A percentile compares a stretch with the other conserved stretches of the same genome.
These are phyloP conservation scores for Aureobasidium sp. DNA, from an alignment of 2,329 filamentous ascomycete species.

Conservation along the genomic window DNA sequence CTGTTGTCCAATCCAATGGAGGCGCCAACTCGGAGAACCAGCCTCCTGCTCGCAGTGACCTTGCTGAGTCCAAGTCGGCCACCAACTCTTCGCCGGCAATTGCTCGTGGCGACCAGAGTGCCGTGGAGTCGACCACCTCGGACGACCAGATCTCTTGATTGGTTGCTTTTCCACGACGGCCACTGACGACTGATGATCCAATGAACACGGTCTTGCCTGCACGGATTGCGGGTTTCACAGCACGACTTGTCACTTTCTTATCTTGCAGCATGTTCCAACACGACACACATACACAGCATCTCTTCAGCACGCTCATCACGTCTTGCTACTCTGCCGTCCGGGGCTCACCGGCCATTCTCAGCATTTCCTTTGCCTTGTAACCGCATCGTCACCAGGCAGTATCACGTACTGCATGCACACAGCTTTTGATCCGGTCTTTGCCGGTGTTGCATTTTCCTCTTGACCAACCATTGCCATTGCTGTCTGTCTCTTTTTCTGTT, in stretches of 20 bases:
- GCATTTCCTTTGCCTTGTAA: conserved; percentile 1
- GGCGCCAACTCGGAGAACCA: conserved; percentile 15
- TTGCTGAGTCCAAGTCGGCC: conserved; percentile 10
- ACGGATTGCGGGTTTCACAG: neutral
- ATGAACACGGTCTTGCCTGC: neutral
- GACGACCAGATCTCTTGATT: conserved; percentile 2
- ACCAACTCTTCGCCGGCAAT: conserved; percentile 14
- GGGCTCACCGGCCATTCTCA: neutral
- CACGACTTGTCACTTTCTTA: conserved; percentile 5
- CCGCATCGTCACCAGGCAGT: neutral
- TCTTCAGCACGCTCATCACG: conserved; percentile 1
- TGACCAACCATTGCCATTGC: conserved; percentile 7
- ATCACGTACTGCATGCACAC: conserved; percentile 4
- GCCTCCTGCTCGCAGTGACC: conserved; percentile 13
- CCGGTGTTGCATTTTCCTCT: neutral
- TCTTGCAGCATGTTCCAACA: conserved; percentile 6
- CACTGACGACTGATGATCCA: conserved; percentile 6
- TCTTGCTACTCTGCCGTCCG: conserved; percentile 3
- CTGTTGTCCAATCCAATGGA: conserved; percentile 4
- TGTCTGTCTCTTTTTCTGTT: conserved; percentile 9
- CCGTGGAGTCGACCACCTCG: conserved; percentile 8
- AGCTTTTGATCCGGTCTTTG: neutral
- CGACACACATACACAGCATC: conserved; percentile 12
- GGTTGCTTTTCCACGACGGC: neutral
- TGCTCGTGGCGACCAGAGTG: conserved; percentile 16